phyloP scores from a whole-genome alignment of 2,329 filamentous ascomycete genomes.

The Botrytis byssoidea region DNA sequence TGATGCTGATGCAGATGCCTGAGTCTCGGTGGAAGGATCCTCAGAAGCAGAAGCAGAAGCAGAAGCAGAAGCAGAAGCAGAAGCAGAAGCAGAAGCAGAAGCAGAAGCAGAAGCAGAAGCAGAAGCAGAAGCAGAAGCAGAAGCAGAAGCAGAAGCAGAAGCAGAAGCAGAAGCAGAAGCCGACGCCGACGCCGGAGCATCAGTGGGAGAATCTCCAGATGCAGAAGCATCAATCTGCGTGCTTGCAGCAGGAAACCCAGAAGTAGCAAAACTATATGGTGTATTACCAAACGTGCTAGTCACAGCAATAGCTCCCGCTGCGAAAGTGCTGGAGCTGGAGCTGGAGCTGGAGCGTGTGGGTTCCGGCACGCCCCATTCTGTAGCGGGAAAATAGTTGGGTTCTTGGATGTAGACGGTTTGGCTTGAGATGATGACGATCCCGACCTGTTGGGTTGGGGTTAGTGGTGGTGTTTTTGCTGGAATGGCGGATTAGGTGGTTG shows the following conservation, averaged over 20 bases:
- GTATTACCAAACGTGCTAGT: background rate
- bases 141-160: background rate
- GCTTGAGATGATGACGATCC: background rate
- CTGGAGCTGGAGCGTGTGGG: background rate
- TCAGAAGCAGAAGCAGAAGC: background rate
- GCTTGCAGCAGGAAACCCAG: background rate
- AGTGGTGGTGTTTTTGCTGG: background rate
- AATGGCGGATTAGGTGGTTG: too few relatives aligned
- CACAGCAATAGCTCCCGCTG: background rate
- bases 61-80: too few relatives aligned
- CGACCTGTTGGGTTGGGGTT: background rate
- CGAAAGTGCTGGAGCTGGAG: background rate
- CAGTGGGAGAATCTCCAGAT: background rate
- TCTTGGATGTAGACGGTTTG: conserved; percentile 8
- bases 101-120: too few relatives aligned
- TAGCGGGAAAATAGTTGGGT: conserved; percentile 3
- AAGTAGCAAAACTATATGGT: background rate
- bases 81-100: background rate
- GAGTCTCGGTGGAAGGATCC: background rate
- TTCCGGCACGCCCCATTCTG: background rate
- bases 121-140: background rate
- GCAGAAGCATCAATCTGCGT: background rate
- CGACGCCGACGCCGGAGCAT: too few relatives aligned
- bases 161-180: background rate
- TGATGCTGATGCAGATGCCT: background rate